Evolutionary conservation across 805 yeast species (phyloP).

Genomic region (Zygosaccharomyces rouxii): DNA sequence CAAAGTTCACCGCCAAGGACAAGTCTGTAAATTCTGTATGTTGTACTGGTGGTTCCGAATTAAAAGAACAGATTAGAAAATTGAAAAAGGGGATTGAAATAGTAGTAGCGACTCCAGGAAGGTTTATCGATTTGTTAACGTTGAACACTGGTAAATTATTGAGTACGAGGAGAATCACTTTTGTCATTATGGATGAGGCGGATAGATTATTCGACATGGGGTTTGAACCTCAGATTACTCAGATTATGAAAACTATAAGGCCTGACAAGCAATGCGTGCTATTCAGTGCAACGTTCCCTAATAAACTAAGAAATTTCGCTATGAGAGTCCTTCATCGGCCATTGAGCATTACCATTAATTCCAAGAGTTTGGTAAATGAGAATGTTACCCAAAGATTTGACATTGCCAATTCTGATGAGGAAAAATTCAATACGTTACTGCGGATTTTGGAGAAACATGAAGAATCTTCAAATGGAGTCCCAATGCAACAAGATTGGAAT

Average conservation of each 20-base stretch:
- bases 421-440: slow-evolving; percentile 54
- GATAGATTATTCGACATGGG: slow-evolving; percentile 97
- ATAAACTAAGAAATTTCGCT: slow-evolving; percentile 72
- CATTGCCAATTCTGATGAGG: slow-evolving; percentile 47
- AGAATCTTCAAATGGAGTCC: not conserved
- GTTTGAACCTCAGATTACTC: slow-evolving; percentile 90
- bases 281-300: slow-evolving; percentile 92
- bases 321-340: slow-evolving; percentile 59
- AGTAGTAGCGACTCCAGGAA: slow-evolving; percentile 91
- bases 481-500: slow-evolving; percentile 1
- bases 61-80: slow-evolving; percentile 75
- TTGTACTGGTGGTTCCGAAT: slow-evolving; percentile 87
- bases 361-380: slow-evolving; percentile 72
- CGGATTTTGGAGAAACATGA: slow-evolving; percentile 47
- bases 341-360: slow-evolving; percentile 74
- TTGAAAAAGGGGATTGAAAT: slow-evolving; percentile 74
- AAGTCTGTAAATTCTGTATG: slow-evolving; percentile 55
- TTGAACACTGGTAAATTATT: slow-evolving; percentile 73
- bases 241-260: slow-evolving; percentile 68
- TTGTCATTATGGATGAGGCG: slow-evolving; percentile 90
- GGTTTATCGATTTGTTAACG: slow-evolving; percentile 82
- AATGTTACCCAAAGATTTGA: slow-evolving; percentile 72
- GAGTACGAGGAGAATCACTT: slow-evolving; percentile 64
- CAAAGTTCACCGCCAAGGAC: slow-evolving; percentile 43
- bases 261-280: slow-evolving; percentile 86